Percentiles rank a stretch among this genome's conserved stretches.
These are phyloP conservation scores for Talaromyces sp. DNA, from an alignment of 2,329 filamentous ascomycete species.

Conservation along the genomic window DNA sequence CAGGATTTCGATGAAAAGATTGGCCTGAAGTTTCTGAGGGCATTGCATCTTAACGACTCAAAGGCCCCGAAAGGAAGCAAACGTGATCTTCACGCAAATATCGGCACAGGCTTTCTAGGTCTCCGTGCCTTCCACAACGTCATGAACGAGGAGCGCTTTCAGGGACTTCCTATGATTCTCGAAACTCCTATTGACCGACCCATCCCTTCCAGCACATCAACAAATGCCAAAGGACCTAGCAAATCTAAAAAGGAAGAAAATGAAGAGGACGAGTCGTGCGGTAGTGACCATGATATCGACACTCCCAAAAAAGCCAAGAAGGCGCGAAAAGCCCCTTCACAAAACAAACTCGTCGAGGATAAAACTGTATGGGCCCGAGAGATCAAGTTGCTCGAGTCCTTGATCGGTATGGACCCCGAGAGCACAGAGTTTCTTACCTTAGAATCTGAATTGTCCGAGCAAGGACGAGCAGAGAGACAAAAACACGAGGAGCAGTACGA, in stretches of 20 bases:
- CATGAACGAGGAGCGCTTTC: conserved; percentile 75
- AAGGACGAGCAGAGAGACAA: conserved; percentile 67
- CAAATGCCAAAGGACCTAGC: conserved; percentile 7
- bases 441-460: conserved; percentile 62
- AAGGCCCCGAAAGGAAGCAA: conserved; percentile 81
- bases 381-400: conserved; percentile 86
- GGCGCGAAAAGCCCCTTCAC: conserved; percentile 24
- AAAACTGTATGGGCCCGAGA: conserved; percentile 84
- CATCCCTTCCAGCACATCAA: conserved; percentile 37
- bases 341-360: conserved; percentile 58
- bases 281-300: conserved; percentile 22
- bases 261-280: conserved; percentile 15
- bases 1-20: conserved; percentile 72
- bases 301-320: conserved; percentile 1
- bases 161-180: conserved; percentile 81
- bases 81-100: conserved; percentile 90
- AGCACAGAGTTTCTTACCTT: conserved; percentile 66
- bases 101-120: conserved; percentile 90
- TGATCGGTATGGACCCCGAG: conserved; percentile 79
- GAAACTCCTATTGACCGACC: conserved; percentile 88
- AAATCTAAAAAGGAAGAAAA: conserved; percentile 20
- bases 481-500: conserved; percentile 77
- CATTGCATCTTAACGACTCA: conserved; percentile 91
- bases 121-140: conserved; percentile 86
- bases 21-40: conserved; percentile 73